Conservation (phyloP, 148 eudicot species). For the Bassia scoparia region DNA sequence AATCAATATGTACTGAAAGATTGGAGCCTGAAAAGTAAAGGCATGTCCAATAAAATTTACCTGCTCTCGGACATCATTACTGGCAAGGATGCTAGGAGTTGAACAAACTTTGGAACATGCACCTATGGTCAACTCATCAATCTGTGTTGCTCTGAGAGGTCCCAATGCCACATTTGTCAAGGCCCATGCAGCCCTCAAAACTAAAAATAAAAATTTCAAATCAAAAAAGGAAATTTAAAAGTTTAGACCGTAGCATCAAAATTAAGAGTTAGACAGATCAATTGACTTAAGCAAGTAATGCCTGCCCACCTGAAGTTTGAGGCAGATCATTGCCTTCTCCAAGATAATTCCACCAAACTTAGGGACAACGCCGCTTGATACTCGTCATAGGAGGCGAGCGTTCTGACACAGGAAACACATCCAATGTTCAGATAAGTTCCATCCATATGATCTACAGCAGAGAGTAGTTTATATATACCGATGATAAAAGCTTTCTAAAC, state of each 20-base stretch:
- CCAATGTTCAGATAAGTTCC: slow-evolving; percentile 17
- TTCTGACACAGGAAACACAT: slow-evolving; percentile 42
- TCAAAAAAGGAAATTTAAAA: not conserved
- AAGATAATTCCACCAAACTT: slow-evolving; percentile 82
- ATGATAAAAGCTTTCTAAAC: slow-evolving; percentile 79
- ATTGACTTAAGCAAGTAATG: not conserved
- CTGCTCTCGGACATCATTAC: slow-evolving; percentile 97
- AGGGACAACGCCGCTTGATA: slow-evolving; percentile 76
- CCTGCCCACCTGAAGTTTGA: slow-evolving; percentile 74
- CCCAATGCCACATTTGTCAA: slow-evolving; percentile 93
- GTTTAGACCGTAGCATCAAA: not conserved
- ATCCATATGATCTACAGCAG: not conserved
- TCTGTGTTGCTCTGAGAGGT: slow-evolving; percentile 86
- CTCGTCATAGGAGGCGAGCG: slow-evolving; percentile 93
- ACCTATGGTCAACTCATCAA: slow-evolving; percentile 76
- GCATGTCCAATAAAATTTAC: slow-evolving; percentile 25
- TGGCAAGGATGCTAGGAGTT: slow-evolving; percentile 74
- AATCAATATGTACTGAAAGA: no score
- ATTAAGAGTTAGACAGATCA: not conserved
- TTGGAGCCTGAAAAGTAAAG: not conserved
- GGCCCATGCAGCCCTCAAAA: slow-evolving; percentile 99
- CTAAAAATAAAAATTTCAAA: slow-evolving; percentile 38
- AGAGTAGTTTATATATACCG: slow-evolving; percentile 36
- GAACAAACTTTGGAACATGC: slow-evolving; percentile 86
- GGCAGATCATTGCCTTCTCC: slow-evolving; percentile 78